These are phyloP conservation scores for Thielaviopsis punctulata DNA, from an alignment of 2,329 filamentous ascomycete species.

Conservation along the genomic window DNA sequence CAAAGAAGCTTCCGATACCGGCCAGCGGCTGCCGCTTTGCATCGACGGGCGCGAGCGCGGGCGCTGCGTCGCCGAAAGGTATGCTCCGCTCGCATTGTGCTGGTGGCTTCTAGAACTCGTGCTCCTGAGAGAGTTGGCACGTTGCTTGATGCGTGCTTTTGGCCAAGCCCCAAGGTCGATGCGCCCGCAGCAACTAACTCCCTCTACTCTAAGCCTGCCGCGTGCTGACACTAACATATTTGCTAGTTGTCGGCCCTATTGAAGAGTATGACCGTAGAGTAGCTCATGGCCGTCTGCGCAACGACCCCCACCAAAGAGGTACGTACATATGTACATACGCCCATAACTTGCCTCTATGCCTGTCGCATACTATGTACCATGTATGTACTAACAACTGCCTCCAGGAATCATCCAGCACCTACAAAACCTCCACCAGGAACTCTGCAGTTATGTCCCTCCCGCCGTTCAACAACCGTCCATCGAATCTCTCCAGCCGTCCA, in stretches of 20 bases:
- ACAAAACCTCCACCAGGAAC: slow-evolving; percentile 73
- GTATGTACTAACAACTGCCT: slow-evolving; percentile 11
- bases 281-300: slow-evolving; percentile 50
- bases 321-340: slow-evolving; percentile 15
- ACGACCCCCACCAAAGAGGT: slow-evolving; percentile 88
- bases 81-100: no score
- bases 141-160: no score
- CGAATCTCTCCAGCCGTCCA: slow-evolving; percentile 43
- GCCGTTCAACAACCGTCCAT: slow-evolving; percentile 61
- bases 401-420: slow-evolving; percentile 74
- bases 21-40: background rate
- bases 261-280: slow-evolving; percentile 80
- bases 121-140: no score
- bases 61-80: background rate
- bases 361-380: background rate
- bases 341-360: background rate
- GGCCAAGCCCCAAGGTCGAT: background rate
- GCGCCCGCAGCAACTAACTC: no score
- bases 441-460: slow-evolving; percentile 56
- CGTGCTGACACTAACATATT: background rate
- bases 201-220: background rate
- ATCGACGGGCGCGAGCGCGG: no score
- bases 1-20: background rate
- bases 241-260: slow-evolving; percentile 45
- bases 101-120: no score